phyloP scores from a whole-genome alignment of 139 green algal species.

The Nannochloris sp. region DNA sequence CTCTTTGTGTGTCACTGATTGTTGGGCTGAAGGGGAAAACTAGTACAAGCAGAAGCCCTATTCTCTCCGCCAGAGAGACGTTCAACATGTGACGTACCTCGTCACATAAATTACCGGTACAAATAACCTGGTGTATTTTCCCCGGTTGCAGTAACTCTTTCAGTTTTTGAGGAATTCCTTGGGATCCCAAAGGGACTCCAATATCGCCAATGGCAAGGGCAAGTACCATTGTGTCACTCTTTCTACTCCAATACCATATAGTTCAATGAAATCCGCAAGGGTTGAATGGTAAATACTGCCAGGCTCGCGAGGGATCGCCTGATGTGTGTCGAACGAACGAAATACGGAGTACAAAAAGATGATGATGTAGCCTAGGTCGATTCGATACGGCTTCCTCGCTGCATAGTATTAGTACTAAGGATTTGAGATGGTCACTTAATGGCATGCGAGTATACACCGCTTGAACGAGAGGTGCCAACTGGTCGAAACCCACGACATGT shows the following conservation, averaged over 20 bases:
- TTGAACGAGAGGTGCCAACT: too few relatives aligned
- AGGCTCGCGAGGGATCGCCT: too few relatives aligned
- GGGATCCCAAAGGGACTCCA: slow-evolving; percentile 76
- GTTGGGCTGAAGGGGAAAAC: background rate
- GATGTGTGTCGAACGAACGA: too few relatives aligned
- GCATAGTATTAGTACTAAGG: too few relatives aligned
- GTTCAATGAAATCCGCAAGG: too few relatives aligned
- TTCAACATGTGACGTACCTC: background rate
- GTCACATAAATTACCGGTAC: slow-evolving; percentile 77
- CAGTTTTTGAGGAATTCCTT: slow-evolving; percentile 83
- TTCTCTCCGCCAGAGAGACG: slow-evolving; percentile 33
- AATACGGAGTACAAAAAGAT: too few relatives aligned
- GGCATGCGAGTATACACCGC: too few relatives aligned
- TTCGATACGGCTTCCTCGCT: too few relatives aligned
- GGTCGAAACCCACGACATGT: too few relatives aligned
- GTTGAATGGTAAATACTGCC: too few relatives aligned
- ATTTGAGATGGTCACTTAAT: too few relatives aligned
- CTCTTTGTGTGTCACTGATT: background rate
- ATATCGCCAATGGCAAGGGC: slow-evolving; percentile 87
- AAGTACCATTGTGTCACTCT: slow-evolving; percentile 68
- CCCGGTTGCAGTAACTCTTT: slow-evolving; percentile 84
- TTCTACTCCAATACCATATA: background rate
- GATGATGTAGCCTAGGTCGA: too few relatives aligned
- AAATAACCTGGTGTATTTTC: slow-evolving; percentile 87
- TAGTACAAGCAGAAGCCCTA: background rate